These are phyloP conservation scores for Coemansia sp. DNA, from an alignment of 192 early-diverging fungal species.

Conservation along the genomic window DNA sequence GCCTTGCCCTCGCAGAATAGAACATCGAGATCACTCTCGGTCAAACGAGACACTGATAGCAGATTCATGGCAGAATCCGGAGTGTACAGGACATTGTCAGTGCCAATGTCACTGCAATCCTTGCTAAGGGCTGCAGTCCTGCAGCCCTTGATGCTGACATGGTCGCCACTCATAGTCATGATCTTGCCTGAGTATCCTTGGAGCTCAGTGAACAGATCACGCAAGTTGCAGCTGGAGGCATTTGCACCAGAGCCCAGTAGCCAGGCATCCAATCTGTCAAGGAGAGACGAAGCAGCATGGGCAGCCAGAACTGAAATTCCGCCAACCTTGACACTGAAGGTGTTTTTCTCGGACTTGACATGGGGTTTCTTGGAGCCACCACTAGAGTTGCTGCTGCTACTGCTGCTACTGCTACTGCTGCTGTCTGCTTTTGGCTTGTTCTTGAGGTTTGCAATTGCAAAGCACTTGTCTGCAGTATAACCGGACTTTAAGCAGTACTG, in stretches of 20 bases:
- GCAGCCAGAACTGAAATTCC: not conserved
- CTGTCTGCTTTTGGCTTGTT: not conserved
- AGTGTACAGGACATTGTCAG: not conserved
- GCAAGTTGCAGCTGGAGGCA: not conserved
- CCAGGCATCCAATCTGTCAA: not conserved
- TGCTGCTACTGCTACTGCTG: too few species aligned
- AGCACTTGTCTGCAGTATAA: not conserved
- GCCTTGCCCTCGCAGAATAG: not conserved
- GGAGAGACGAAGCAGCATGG: not conserved
- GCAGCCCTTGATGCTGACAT: not conserved
- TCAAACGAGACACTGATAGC: not conserved
- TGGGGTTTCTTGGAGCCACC: not conserved
- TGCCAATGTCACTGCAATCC: not conserved
- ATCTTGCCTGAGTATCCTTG: not conserved
- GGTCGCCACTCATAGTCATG: not conserved
- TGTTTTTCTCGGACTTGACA: not conserved
- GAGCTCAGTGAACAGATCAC: not conserved
- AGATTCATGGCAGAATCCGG: not conserved
- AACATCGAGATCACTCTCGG: not conserved
- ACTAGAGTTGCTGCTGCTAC: not conserved
- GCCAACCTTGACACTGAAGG: not conserved
- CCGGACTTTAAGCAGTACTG: not conserved
- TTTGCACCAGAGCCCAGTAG: not conserved
- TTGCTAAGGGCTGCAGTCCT: not conserved
- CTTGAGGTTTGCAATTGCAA: not conserved